phyloP scores from a whole-genome alignment of 495 filamentous ascomycete genomes.

The Monascus purpureus region DNA sequence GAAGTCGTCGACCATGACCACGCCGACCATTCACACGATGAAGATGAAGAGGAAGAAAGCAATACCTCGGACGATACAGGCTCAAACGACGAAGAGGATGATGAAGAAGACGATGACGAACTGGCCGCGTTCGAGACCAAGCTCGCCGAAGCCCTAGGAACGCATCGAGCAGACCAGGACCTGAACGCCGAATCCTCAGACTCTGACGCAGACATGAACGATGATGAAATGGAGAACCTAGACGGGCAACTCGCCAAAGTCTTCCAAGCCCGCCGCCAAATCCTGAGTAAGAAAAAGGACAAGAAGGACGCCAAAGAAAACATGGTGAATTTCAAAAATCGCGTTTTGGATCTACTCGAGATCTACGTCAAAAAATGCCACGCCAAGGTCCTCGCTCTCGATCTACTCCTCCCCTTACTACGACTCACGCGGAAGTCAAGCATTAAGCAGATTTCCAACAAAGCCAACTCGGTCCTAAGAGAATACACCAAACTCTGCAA shows the following conservation, averaged over 20 bases:
- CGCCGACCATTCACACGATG: slow-evolving; percentile 18
- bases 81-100: slow-evolving; percentile 16
- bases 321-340: slow-evolving; percentile 91
- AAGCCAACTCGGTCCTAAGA: slow-evolving; percentile 52
- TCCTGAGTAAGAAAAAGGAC: slow-evolving; percentile 56
- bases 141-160: slow-evolving; percentile 58
- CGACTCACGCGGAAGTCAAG: slow-evolving; percentile 44
- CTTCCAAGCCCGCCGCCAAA: slow-evolving; percentile 58
- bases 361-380: slow-evolving; percentile 76
- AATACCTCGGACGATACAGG: background rate
- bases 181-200: slow-evolving; percentile 39
- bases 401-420: slow-evolving; percentile 53
- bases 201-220: slow-evolving; percentile 71
- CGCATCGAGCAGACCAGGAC: slow-evolving; percentile 43
- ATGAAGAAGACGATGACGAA: slow-evolving; percentile 35
- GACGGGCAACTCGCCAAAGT: slow-evolving; percentile 70
- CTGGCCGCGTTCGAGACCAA: slow-evolving; percentile 60
- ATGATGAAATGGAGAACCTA: slow-evolving; percentile 87
- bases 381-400: slow-evolving; percentile 46
- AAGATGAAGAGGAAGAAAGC: slow-evolving; percentile 19
- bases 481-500: slow-evolving; percentile 59
- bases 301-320: slow-evolving; percentile 74
- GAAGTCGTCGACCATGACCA: slow-evolving; percentile 18
- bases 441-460: slow-evolving; percentile 58
- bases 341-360: slow-evolving; percentile 73